A percentile compares a stretch with the other conserved stretches of the same genome.
Conservation (phyloP, 2,329 filamentous ascomycete genomes). For the Ascomycota sp. region DNA sequence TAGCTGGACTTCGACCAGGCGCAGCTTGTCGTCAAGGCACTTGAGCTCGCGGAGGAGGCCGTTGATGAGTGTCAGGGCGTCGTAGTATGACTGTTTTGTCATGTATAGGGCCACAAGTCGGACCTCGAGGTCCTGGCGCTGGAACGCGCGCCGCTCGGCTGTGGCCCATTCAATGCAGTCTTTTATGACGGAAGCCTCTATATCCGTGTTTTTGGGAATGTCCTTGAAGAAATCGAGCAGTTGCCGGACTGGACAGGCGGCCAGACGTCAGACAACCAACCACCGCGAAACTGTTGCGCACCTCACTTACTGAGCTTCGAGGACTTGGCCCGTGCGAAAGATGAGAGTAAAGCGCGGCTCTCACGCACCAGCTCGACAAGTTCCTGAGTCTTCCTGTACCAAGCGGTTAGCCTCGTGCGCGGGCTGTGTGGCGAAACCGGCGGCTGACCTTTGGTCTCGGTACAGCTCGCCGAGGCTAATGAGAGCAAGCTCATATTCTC, state of each 20-base stretch:
- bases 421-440: neutral
- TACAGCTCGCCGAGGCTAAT: constrained; percentile 84
- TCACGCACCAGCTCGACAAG: constrained; percentile 78
- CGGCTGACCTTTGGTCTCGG: constrained; percentile 53
- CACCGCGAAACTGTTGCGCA: neutral
- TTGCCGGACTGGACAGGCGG: constrained; percentile 54
- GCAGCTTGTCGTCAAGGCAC: constrained; percentile 93
- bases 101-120: constrained; percentile 87
- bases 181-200: constrained; percentile 86
- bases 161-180: constrained; percentile 99
- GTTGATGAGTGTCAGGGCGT: constrained; percentile 92
- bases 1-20: constrained; percentile 92
- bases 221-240: constrained; percentile 86
- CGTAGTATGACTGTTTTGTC: constrained; percentile 94
- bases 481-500: constrained; percentile 80
- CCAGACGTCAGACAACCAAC: neutral
- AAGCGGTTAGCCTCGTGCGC: constrained; percentile 1
- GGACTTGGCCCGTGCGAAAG: constrained; percentile 97
- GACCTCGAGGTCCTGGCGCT: constrained; percentile 94
- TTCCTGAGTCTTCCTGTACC: constrained; percentile 51
- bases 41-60: constrained; percentile 89
- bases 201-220: constrained; percentile 87
- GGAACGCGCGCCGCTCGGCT: constrained; percentile 81
- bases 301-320: constrained; percentile 67
- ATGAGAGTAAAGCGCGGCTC: constrained; percentile 78